Evolutionary conservation across 225 moss, liverwort and hornwort genomes (phyloP).

Genomic region (Physcomitrium patens): DNA sequence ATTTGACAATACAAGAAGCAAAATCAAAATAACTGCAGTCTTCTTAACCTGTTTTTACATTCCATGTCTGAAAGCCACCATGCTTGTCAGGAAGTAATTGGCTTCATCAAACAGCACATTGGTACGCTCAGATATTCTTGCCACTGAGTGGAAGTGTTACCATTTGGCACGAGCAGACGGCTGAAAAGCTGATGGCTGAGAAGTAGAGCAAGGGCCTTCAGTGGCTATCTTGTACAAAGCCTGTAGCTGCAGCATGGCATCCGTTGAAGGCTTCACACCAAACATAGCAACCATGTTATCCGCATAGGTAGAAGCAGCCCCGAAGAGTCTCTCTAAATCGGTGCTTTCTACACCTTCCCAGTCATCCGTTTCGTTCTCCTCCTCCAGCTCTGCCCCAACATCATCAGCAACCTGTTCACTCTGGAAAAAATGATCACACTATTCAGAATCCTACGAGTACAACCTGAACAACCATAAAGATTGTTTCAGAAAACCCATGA

Average conservation of each 20-base stretch:
- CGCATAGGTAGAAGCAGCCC: slow-evolving; percentile 72
- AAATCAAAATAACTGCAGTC: not conserved
- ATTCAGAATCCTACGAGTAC: slow-evolving; percentile 31
- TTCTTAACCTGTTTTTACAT: not conserved
- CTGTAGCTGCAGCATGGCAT: slow-evolving; percentile 72
- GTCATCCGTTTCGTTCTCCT: slow-evolving; percentile 68
- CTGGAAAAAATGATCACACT: slow-evolving; percentile 48
- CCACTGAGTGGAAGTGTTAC: slow-evolving; percentile 44
- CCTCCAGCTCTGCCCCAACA: slow-evolving; percentile 36
- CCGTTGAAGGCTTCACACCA: slow-evolving; percentile 64
- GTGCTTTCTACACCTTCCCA: slow-evolving; percentile 90
- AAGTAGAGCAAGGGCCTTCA: slow-evolving; percentile 72
- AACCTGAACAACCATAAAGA: slow-evolving; percentile 21
- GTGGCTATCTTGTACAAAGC: slow-evolving; percentile 85
- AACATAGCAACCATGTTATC: slow-evolving; percentile 52
- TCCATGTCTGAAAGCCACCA: not conserved
- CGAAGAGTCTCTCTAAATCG: slow-evolving; percentile 79
- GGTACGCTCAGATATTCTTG: slow-evolving; percentile 3
- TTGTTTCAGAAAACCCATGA: no score
- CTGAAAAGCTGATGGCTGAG: slow-evolving; percentile 76
- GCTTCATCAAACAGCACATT: slow-evolving; percentile 13
- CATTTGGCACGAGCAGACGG: slow-evolving; percentile 81
- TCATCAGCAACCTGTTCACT: slow-evolving; percentile 40
- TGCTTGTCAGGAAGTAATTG: slow-evolving; percentile 5
- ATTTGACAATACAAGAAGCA: slow-evolving; percentile 9